Evolutionary conservation across 768 basidiomycete genomes (phyloP).

Genomic region (Phallus indusiatus): DNA sequence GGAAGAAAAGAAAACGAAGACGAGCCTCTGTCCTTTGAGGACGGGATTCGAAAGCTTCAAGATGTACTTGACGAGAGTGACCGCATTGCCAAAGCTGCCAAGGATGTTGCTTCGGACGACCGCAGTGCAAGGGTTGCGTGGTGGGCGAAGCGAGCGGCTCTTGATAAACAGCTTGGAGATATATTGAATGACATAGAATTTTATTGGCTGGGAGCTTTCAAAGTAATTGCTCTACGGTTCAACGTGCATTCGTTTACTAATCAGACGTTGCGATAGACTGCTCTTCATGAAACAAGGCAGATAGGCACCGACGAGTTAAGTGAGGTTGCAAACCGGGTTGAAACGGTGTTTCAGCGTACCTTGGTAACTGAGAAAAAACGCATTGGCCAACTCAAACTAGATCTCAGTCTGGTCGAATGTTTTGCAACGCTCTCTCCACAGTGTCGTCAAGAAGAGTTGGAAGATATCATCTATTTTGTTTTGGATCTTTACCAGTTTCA

Average conservation of each 20-base stretch:
- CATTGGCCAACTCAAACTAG: conserved; percentile 44
- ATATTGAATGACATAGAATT: conserved; percentile 84
- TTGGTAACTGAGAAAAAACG: conserved; percentile 54
- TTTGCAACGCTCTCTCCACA: conserved; percentile 76
- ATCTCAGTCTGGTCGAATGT: conserved; percentile 72
- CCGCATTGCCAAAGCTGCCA: conserved; percentile 62
- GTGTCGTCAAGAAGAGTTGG: conserved; percentile 87
- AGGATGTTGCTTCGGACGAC: conserved; percentile 56
- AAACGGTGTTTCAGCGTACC: conserved; percentile 64
- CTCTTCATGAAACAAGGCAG: conserved; percentile 41
- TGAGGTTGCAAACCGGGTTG: conserved; percentile 57
- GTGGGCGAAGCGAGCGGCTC: conserved; percentile 73
- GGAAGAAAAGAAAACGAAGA: conserved; percentile 70
- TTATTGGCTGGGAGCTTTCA: conserved; percentile 96
- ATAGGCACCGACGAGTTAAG: conserved; percentile 36
- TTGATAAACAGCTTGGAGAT: conserved; percentile 70
- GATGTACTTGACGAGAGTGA: conserved; percentile 79
- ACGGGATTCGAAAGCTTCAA: conserved; percentile 60
- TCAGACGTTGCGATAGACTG: conserved; percentile 36
- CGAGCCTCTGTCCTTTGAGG: conserved; percentile 62
- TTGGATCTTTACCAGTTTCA: conserved; percentile 92
- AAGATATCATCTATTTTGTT: conserved; percentile 90
- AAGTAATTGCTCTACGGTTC: conserved; percentile 40
- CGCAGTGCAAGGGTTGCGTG: conserved; percentile 58
- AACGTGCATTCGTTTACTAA: neutral